phyloP scores from a whole-genome alignment of 2,329 filamentous ascomycete genomes.

The Tolypocladium sp. region DNA sequence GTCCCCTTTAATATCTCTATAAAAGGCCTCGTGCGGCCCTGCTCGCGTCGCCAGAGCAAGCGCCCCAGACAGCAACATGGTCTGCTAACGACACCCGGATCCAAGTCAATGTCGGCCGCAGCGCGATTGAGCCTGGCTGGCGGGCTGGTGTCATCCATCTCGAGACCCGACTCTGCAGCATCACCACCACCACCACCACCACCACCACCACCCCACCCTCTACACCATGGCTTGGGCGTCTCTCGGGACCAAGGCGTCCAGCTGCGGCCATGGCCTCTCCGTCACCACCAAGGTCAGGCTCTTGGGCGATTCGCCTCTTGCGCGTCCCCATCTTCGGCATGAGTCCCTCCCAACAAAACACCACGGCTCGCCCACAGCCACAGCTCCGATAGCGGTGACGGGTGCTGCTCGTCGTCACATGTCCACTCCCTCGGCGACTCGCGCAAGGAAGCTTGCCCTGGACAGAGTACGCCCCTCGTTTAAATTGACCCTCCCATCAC shows the following conservation, averaged over 20 bases:
- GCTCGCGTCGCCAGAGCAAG: not conserved
- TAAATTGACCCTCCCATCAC: not conserved
- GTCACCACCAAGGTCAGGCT: not conserved
- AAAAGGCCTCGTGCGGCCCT: not conserved
- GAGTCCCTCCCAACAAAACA: not conserved
- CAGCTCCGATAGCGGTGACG: slow-evolving; percentile 4
- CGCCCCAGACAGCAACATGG: not conserved
- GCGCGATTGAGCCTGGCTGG: not conserved
- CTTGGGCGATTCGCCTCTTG: not conserved
- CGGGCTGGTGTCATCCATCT: not conserved
- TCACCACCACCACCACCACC: not conserved
- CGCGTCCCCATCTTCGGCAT: not conserved
- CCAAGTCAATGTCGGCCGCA: not conserved
- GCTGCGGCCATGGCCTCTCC: slow-evolving; percentile 13
- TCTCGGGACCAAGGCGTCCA: slow-evolving; percentile 28
- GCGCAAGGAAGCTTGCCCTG: slow-evolving; percentile 20
- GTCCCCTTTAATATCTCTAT: not conserved
- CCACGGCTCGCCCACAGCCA: slow-evolving; percentile 2
- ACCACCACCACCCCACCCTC: slow-evolving; percentile 7
- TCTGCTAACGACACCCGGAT: not conserved
- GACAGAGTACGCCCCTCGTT: slow-evolving; percentile 16
- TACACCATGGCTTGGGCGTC: slow-evolving; percentile 29
- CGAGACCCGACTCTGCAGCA: not conserved
- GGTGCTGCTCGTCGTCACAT: slow-evolving; percentile 13
- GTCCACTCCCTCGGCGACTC: slow-evolving; percentile 18